Evolutionary conservation across 805 yeast genomes (phyloP), one percentile per base, ranked within the genome.

Genomic region (Phaffomyces opuntiae): DNA sequence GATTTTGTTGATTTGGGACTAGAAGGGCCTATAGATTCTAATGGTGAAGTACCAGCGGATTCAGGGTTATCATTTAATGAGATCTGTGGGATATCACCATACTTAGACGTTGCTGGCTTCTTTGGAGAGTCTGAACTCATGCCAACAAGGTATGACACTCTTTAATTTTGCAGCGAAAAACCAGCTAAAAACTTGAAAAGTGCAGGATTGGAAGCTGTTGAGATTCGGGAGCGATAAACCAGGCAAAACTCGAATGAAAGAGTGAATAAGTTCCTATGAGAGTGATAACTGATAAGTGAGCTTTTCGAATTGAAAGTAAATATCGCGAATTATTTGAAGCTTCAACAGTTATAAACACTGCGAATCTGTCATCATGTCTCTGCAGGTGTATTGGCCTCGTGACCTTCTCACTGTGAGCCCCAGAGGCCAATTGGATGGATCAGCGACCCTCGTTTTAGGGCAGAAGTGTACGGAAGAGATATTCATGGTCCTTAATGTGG

Each of bases 301-400:
- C 31, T 11, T 5, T 29, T 29, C 31, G 12, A 29, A 29, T 17
- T 9, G 6, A 4, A 5, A 11, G 11, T 9, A 35, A 35, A 19
- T 5, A 11, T 34, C 43, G 43, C 43, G 43, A 34, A 32, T 7
- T 35, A 35, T 17, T 17, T 19, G 4, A 33, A 17, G 9, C 35
- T 8, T 17, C 5, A n/a, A 7, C 9, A 14, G 14, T 9, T 7
- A 14, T n/a, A n/a, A 34, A 34, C 21, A 34, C 19, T 34, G 26
- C 5, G 25, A 2, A 9, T 27, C 14, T 14, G 9, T 19, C 13
- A 25, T 9, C n/a, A 49, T 48, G 51, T 32, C 50, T 9, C 34
- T 51, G 27, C 60, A 65, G 38, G 54, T 62, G 16, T 63, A 51
- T 49, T 65, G 68, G 68, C 68, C 69, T 9, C 38, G 45, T 19